Conservation (phyloP, 257 asterid species). For the Capsicum pubescens region DNA sequence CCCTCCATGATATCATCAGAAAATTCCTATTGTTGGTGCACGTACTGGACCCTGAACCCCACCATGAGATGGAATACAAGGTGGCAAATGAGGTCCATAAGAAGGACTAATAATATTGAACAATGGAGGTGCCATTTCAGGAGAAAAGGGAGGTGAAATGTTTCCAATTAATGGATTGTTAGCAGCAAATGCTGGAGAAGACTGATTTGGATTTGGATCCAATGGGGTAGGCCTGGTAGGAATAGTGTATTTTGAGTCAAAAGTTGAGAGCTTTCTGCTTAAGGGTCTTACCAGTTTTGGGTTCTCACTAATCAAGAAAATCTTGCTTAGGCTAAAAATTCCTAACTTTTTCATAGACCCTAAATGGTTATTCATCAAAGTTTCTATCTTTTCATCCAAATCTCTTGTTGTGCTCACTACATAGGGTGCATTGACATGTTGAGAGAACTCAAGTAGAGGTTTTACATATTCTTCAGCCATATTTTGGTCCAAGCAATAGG, state of each 20-base stretch:
- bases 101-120: constrained; percentile 52
- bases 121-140: constrained; percentile 44
- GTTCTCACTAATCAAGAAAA: constrained; percentile 33
- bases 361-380: constrained; percentile 40
- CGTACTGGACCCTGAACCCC: constrained; percentile 36
- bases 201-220: constrained; percentile 38
- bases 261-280: constrained; percentile 55
- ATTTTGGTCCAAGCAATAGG: constrained; percentile 50
- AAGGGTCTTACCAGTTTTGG: constrained; percentile 38
- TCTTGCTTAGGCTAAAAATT: constrained; percentile 32
- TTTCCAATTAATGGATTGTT: constrained; percentile 56
- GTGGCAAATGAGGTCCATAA: constrained; percentile 68
- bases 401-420: constrained; percentile 34
- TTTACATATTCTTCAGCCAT: constrained; percentile 43
- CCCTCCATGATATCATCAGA: too few relatives aligned
- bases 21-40: constrained; percentile 42
- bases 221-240: constrained; percentile 59
- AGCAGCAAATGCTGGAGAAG: constrained; percentile 50
- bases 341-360: constrained; percentile 50
- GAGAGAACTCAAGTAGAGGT: constrained; percentile 55
- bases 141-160: constrained; percentile 39
- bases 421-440: constrained; percentile 54
- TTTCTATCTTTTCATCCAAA: constrained; percentile 34
- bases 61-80: constrained; percentile 59
- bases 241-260: constrained; percentile 39